phyloP scores from a whole-genome alignment of 257 asterid genomes.

The Cordia subcordata region DNA sequence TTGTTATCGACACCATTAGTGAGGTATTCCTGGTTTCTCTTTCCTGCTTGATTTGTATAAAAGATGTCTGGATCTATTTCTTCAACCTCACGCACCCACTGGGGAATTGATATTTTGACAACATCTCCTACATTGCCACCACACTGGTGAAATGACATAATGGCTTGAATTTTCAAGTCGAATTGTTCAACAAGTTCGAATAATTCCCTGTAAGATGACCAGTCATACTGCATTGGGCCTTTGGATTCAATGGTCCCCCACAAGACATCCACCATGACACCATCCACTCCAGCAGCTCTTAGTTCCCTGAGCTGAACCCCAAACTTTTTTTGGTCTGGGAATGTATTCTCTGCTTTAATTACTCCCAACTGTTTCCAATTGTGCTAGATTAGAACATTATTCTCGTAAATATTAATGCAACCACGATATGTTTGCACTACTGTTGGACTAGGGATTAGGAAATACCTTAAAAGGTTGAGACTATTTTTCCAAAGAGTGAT shows the following conservation, averaged over 20 bases:
- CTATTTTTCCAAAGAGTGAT: too few relatives aligned
- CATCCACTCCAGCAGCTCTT: conserved; percentile 59
- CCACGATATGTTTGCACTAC: too few relatives aligned
- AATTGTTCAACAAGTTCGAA: conserved; percentile 46
- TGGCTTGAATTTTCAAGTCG: conserved; percentile 54
- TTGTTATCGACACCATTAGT: conserved; percentile 74
- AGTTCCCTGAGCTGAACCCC: conserved; percentile 56
- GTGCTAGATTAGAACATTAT: too few relatives aligned
- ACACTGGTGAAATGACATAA: conserved; percentile 91
- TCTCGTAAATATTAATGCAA: too few relatives aligned
- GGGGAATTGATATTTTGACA: conserved; percentile 58
- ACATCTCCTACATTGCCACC: conserved; percentile 78
- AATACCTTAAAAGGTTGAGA: too few relatives aligned
- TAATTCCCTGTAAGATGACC: conserved; percentile 60
- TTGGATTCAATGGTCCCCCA: conserved; percentile 71
- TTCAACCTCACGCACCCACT: conserved; percentile 55
- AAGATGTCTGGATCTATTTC: conserved; percentile 49
- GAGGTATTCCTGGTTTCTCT: conserved; percentile 48
- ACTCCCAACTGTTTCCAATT: conserved; percentile 56
- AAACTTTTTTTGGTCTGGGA: conserved; percentile 34
- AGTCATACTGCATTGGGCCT: conserved; percentile 55
- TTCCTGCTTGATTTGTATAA: conserved; percentile 55
- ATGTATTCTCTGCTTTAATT: conserved; percentile 45
- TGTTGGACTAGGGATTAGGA: too few relatives aligned
- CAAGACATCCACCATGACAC: conserved; percentile 95